Evolutionary conservation across 2,329 filamentous ascomycete species (phyloP).

Genomic region (Balansia obtecta): DNA sequence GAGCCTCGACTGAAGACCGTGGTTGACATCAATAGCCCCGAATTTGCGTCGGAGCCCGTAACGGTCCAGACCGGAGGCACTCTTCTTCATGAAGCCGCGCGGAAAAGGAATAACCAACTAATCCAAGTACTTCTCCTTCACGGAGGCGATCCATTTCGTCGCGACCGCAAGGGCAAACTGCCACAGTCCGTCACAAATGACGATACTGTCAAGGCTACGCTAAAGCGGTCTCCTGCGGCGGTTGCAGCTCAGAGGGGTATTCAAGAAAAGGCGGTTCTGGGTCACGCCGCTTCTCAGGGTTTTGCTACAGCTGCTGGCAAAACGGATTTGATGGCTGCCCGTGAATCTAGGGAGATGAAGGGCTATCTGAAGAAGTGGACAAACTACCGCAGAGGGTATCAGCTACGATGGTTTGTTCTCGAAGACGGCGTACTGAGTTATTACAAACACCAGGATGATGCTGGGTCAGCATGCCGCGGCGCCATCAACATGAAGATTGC

Average conservation of each 20-base stretch:
- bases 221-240: conserved; percentile 90
- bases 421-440: conserved; percentile 97
- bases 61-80: conserved; percentile 81
- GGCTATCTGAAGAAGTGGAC: conserved; percentile 99
- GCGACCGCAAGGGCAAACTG: conserved; percentile 89
- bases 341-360: conserved; percentile 93
- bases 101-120: conserved; percentile 73
- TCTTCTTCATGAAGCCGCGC: conserved; percentile 82
- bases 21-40: conserved; percentile 83
- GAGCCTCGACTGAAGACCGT: conserved; percentile 77
- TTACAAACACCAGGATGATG: conserved; percentile 98
- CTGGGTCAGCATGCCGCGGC: conserved; percentile 87
- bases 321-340: conserved; percentile 54
- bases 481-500: conserved; percentile 99
- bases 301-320: conserved; percentile 36
- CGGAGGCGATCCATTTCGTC: conserved; percentile 88
- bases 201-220: conserved; percentile 72
- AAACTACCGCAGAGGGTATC: conserved; percentile 95
- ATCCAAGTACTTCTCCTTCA: conserved; percentile 87
- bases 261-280: conserved; percentile 92
- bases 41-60: conserved; percentile 68
- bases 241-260: conserved; percentile 90
- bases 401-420: conserved; percentile 92
- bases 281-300: conserved; percentile 51
- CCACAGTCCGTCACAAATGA: conserved; percentile 96